Evolutionary conservation across 2,329 filamentous ascomycete species (phyloP).

Genomic region (Uncinocarpus reesii): DNA sequence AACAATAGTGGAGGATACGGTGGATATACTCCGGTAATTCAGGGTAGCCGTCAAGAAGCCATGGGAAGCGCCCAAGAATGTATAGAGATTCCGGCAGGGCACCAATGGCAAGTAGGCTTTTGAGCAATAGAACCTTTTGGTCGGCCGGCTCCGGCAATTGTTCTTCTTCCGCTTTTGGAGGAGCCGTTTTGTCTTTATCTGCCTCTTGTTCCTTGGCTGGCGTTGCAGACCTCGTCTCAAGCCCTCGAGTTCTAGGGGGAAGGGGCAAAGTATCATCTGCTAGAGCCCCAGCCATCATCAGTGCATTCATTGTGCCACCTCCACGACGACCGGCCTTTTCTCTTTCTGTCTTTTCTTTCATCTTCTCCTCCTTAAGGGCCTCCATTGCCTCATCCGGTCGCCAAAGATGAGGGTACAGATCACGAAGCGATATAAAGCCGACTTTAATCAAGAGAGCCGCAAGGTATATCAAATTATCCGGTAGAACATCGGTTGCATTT

Average conservation of each 20-base stretch:
- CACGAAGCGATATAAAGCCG: slow-evolving; percentile 84
- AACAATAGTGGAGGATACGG: slow-evolving; percentile 70
- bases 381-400: slow-evolving; percentile 77
- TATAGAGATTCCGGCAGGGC: slow-evolving; percentile 88
- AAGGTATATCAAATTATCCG: slow-evolving; percentile 85
- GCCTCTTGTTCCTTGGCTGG: slow-evolving; percentile 45
- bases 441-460: slow-evolving; percentile 91
- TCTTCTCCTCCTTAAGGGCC: slow-evolving; percentile 55
- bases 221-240: slow-evolving; percentile 42
- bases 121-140: slow-evolving; percentile 77
- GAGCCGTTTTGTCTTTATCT: slow-evolving; percentile 31
- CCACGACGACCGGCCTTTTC: slow-evolving; percentile 62
- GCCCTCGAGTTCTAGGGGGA: slow-evolving; percentile 44
- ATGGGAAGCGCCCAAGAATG: slow-evolving; percentile 82
- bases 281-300: slow-evolving; percentile 76
- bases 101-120: slow-evolving; percentile 78
- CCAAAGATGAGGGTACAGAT: slow-evolving; percentile 87
- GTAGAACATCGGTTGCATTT: slow-evolving; percentile 64
- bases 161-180: slow-evolving; percentile 36
- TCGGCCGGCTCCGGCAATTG: slow-evolving; percentile 64
- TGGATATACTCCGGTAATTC: slow-evolving; percentile 73
- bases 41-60: slow-evolving; percentile 75
- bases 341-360: slow-evolving; percentile 67
- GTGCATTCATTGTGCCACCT: slow-evolving; percentile 62
- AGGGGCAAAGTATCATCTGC: slow-evolving; percentile 63